Conservation (phyloP, 2,329 filamentous ascomycete species). For the Penicillium sp. region DNA sequence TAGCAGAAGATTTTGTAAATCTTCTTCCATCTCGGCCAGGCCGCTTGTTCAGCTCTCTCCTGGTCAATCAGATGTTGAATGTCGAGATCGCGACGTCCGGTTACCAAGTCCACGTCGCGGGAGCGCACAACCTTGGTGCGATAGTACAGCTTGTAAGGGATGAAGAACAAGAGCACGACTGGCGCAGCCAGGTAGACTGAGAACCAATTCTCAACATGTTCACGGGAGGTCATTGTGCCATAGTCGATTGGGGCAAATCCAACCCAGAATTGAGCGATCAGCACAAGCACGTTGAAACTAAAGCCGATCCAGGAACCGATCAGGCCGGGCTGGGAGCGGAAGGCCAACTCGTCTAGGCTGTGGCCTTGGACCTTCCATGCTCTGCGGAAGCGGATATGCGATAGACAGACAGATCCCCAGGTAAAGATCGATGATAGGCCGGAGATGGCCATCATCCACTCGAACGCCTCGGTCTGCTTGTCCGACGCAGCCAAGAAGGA, state of each 20-base stretch:
- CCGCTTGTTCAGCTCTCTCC: conserved; percentile 65
- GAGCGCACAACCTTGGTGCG: conserved; percentile 61
- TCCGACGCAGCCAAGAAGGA: conserved; percentile 66
- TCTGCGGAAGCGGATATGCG: conserved; percentile 82
- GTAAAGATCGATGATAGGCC: conserved; percentile 69
- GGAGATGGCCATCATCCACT: conserved; percentile 73
- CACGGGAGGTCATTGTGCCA: conserved; percentile 37
- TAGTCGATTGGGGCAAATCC: conserved; percentile 69
- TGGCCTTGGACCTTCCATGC: conserved; percentile 69
- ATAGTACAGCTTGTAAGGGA: conserved; percentile 69
- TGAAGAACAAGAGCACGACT: conserved; percentile 56
- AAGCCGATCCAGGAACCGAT: conserved; percentile 76
- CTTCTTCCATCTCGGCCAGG: conserved; percentile 72
- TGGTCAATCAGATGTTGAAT: conserved; percentile 70
- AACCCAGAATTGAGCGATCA: conserved; percentile 83
- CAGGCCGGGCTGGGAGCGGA: conserved; percentile 71
- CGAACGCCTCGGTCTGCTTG: conserved; percentile 59
- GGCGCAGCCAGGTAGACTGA: conserved; percentile 52
- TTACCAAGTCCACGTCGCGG: conserved; percentile 78
- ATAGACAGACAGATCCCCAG: conserved; percentile 78
- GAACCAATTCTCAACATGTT: conserved; percentile 64
- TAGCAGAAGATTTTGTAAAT: conserved; percentile 68
- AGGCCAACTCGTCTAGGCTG: conserved; percentile 70
- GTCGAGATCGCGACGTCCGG: conserved; percentile 79
- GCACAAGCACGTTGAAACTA: conserved; percentile 65